Evolutionary conservation across 2,329 filamentous ascomycete species (phyloP).

Genomic region (Graphium sp.): DNA sequence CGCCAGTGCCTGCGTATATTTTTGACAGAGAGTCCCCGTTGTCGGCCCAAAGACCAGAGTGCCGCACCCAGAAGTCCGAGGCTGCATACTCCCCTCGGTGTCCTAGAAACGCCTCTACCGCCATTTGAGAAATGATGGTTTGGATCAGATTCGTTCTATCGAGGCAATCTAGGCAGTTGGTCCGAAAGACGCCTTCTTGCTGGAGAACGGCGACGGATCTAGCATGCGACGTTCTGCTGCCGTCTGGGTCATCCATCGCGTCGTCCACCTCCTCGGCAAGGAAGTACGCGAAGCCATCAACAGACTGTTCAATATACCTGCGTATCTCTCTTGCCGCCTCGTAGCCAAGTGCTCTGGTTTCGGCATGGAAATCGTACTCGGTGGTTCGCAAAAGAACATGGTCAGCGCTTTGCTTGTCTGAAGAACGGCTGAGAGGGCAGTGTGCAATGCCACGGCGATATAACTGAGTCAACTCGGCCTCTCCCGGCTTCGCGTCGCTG

Average conservation of each 20-base stretch:
- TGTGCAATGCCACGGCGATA: slow-evolving; percentile 65
- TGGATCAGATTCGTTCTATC: slow-evolving; percentile 94
- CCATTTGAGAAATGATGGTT: slow-evolving; percentile 89
- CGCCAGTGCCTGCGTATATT: slow-evolving; percentile 93
- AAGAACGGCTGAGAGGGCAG: slow-evolving; percentile 51
- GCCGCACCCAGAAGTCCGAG: slow-evolving; percentile 78
- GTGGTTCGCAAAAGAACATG: slow-evolving; percentile 65
- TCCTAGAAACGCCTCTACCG: slow-evolving; percentile 65
- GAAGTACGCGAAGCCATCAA: slow-evolving; percentile 85
- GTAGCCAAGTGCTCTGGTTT: slow-evolving; percentile 77
- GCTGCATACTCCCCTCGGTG: slow-evolving; percentile 54
- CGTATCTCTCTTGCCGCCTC: slow-evolving; percentile 79
- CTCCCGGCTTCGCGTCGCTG: slow-evolving; percentile 75
- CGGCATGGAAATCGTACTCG: slow-evolving; percentile 92
- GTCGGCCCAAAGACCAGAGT: slow-evolving; percentile 91
- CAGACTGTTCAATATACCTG: slow-evolving; percentile 59
- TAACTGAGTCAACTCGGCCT: slow-evolving; percentile 64
- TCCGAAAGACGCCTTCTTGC: slow-evolving; percentile 90
- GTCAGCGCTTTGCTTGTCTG: slow-evolving; percentile 39
- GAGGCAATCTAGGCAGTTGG: slow-evolving; percentile 90
- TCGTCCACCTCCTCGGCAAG: slow-evolving; percentile 59
- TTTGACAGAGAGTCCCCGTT: slow-evolving; percentile 88
- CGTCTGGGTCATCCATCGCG: slow-evolving; percentile 20
- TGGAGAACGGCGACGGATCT: slow-evolving; percentile 58
- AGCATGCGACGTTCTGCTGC: slow-evolving; percentile 9